Evolutionary conservation across 1,284 basidiomycete genomes (phyloP).

Genomic region (Austroboletus niveus): DNA sequence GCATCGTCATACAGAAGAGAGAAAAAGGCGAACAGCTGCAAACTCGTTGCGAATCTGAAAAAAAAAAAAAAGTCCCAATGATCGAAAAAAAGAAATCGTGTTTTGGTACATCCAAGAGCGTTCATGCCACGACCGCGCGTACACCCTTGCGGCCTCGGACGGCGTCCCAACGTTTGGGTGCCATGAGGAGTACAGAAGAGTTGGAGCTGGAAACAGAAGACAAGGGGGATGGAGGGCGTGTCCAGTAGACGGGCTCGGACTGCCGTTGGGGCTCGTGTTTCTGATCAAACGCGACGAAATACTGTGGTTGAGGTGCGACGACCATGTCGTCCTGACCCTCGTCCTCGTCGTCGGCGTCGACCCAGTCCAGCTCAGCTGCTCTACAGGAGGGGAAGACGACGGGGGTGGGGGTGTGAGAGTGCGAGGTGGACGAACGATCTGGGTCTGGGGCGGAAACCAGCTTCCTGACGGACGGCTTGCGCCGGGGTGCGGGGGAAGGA

Average conservation of each 20-base stretch:
- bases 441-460: constrained; percentile 1
- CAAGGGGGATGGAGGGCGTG: constrained; percentile 18
- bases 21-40: constrained; percentile 7
- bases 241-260: constrained; percentile 10
- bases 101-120: constrained; percentile 3
- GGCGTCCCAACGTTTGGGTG: constrained; percentile 18
- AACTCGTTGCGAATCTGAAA: constrained; percentile 13
- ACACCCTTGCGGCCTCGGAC: constrained; percentile 16
- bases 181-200: constrained; percentile 33
- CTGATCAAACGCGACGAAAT: constrained; percentile 12
- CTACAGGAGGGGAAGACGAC: constrained; percentile 34
- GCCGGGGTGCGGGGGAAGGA: constrained; percentile 16
- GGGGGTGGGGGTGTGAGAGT: constrained; percentile 30
- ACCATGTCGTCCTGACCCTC: constrained; percentile 20
- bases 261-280: constrained; percentile 12
- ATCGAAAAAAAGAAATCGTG: constrained; percentile 6
- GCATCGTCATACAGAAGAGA: constrained; percentile 12
- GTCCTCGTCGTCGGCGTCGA: constrained; percentile 18
- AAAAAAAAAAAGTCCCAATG: constrained; percentile 13
- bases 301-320: constrained; percentile 20
- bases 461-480: constrained; percentile 16
- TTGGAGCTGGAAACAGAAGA: constrained; percentile 25
- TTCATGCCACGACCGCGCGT: constrained; percentile 13
- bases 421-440: constrained; percentile 19
- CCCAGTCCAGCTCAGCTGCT: constrained; percentile 28